Conservation (phyloP, 2,329 filamentous ascomycete genomes). For the Phialophora tarda region DNA sequence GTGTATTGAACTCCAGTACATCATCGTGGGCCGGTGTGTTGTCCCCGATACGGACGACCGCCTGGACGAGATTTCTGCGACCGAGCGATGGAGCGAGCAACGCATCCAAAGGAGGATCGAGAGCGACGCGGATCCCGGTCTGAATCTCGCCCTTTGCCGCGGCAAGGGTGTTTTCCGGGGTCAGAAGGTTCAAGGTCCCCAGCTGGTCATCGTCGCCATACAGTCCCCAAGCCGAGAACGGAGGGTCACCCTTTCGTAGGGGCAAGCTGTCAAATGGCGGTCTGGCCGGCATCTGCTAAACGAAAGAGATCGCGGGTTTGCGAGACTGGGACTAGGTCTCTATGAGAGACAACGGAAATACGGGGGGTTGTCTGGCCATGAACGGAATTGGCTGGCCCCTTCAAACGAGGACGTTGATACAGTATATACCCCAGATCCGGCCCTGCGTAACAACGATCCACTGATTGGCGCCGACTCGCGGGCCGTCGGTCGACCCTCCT, state of each 20-base stretch:
- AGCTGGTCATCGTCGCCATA: constrained; percentile 58
- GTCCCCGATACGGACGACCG: neutral
- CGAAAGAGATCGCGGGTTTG: too few species aligned
- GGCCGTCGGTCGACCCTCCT: neutral
- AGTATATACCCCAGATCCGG: neutral
- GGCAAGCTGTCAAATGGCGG: constrained; percentile 48
- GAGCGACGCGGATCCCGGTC: constrained; percentile 37
- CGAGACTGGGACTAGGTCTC: neutral
- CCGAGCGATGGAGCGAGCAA: constrained; percentile 30
- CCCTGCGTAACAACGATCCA: neutral
- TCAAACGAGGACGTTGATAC: neutral
- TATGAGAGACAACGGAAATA: neutral
- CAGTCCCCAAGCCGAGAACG: constrained; percentile 59
- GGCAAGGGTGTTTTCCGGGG: constrained; percentile 48
- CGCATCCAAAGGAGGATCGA: constrained; percentile 43
- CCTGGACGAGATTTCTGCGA: constrained; percentile 13
- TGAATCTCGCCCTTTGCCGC: constrained; percentile 53
- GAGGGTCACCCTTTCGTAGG: constrained; percentile 50
- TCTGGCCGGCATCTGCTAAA: constrained; percentile 3
- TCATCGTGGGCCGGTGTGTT: constrained; percentile 32
- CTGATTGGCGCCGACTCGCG: neutral
- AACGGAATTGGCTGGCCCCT: neutral
- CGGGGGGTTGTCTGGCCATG: neutral
- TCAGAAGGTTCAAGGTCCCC: constrained; percentile 61
- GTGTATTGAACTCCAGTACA: constrained; percentile 34